Evolutionary conservation across 768 basidiomycete species (phyloP), one percentile per base, ranked within the genome.

Genomic region (Cystoderma amianthinum): DNA sequence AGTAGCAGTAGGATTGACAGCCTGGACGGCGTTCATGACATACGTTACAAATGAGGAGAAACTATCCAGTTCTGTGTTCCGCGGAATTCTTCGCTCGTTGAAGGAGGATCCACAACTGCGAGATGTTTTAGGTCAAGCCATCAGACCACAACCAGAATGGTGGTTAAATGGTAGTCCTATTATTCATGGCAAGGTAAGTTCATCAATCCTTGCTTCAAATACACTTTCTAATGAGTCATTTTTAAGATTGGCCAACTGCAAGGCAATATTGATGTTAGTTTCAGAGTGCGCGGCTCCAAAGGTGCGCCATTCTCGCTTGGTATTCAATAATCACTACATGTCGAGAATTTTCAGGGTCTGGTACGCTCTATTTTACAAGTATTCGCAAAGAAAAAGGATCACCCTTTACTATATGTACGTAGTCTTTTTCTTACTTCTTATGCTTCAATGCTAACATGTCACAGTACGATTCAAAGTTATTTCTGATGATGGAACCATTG

Each of bases 331-430:
- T 15, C 20, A 18, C 19, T 3, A 21, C 5, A 40, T 37, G 17
- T 18, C 18, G 7, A 16, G 25, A 6, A 17, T 33, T 20, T 18
- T 4, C 43, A 87, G 85, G 75, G 16, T 68, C 78, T 15, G 87
- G 87, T 4, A 90, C 85, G 13, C 57, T 89, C 2, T 89, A 90
- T 54, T 90, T 89, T 56, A 89, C 86, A 2, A 88, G 85, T 56
- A 82, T 90, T 42, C 72, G 87, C 32, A 82, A 78, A 62, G 76
- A 71, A 12, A 89, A 87, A 53, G 85, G 84, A 6, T 62, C 72
- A 30, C 74, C 73, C 1, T 89, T 85, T 56, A 78, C 72, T 23
- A 79, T 82, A 3, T 53, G 85, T 90, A 57, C 46, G 82, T 72
- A 4, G 17, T 12, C 10, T n/a, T 32, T 25, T 25, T n/a, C 38